phyloP scores from a whole-genome alignment of 1,139 yeast species.

The Blastobotrys petasosporus region DNA sequence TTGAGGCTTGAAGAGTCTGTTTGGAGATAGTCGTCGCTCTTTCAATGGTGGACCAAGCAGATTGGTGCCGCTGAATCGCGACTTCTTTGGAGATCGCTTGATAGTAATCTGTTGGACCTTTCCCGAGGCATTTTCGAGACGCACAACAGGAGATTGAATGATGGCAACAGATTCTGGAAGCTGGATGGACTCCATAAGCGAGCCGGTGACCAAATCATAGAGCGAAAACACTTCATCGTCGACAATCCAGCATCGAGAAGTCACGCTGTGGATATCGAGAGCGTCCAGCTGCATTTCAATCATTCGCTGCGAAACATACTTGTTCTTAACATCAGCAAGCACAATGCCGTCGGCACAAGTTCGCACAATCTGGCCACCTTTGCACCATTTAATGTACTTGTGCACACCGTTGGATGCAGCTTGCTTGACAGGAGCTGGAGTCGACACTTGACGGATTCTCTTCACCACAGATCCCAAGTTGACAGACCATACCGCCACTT shows the following conservation, averaged over 20 bases:
- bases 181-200: conserved; percentile 6
- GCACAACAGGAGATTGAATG: conserved; percentile 6
- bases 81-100: conserved; percentile 4
- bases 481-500: conserved; percentile 7
- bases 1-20: conserved; percentile 7
- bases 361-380: conserved; percentile 8
- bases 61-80: background rate
- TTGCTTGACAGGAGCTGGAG: background rate
- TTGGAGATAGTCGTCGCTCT: background rate
- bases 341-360: background rate
- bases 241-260: conserved; percentile 8
- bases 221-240: conserved; percentile 4
- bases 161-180: conserved; percentile 8
- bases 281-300: background rate
- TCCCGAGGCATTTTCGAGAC: conserved; percentile 2
- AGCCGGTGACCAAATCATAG: conserved; percentile 1
- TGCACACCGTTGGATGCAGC: background rate
- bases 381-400: conserved; percentile 7
- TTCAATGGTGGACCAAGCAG: background rate
- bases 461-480: conserved; percentile 4
- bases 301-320: background rate
- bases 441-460: conserved; percentile 2
- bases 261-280: conserved; percentile 1
- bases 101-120: conserved; percentile 9
- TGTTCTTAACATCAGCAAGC: conserved; percentile 6